phyloP scores from a whole-genome alignment of 768 basidiomycete genomes.

The Kwoniella newhampshirensis region DNA sequence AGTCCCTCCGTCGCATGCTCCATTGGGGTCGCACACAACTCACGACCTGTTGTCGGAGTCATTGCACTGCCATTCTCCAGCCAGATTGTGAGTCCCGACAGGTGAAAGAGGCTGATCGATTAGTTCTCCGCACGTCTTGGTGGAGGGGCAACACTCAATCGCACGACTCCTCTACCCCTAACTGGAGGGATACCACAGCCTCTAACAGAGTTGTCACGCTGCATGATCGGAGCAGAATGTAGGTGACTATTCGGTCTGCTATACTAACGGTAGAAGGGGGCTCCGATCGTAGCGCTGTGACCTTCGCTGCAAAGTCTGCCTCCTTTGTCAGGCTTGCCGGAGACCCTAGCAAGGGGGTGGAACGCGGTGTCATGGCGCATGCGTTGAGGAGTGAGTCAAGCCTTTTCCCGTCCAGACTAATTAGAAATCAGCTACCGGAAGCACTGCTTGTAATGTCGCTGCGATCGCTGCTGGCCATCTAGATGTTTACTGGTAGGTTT shows the following conservation, averaged over 20 bases:
- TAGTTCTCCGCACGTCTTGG: constrained; percentile 71
- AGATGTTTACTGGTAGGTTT: constrained; percentile 77
- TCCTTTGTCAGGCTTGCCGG: constrained; percentile 75
- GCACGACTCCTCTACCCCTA: constrained; percentile 65
- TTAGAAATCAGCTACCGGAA: constrained; percentile 8
- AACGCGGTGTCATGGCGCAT: constrained; percentile 77
- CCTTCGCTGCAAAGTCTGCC: constrained; percentile 62
- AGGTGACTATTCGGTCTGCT: constrained; percentile 12
- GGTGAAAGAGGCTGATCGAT: neutral
- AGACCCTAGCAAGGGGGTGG: constrained; percentile 63
- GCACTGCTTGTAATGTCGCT: constrained; percentile 48
- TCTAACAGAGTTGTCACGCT: constrained; percentile 67
- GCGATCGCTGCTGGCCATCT: constrained; percentile 86
- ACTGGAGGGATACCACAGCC: constrained; percentile 56
- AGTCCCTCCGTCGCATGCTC: constrained; percentile 81
- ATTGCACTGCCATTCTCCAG: constrained; percentile 88
- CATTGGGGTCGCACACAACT: constrained; percentile 78
- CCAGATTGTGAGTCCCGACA: constrained; percentile 61
- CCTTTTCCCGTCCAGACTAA: neutral
- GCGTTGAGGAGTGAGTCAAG: constrained; percentile 61
- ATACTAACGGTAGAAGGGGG: constrained; percentile 25
- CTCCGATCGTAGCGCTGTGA: constrained; percentile 64
- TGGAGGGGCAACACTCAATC: constrained; percentile 74
- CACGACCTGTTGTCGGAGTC: constrained; percentile 78
- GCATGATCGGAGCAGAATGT: constrained; percentile 75